phyloP scores from a whole-genome alignment of 306 rosid species.

The Dryas drummondii region DNA sequence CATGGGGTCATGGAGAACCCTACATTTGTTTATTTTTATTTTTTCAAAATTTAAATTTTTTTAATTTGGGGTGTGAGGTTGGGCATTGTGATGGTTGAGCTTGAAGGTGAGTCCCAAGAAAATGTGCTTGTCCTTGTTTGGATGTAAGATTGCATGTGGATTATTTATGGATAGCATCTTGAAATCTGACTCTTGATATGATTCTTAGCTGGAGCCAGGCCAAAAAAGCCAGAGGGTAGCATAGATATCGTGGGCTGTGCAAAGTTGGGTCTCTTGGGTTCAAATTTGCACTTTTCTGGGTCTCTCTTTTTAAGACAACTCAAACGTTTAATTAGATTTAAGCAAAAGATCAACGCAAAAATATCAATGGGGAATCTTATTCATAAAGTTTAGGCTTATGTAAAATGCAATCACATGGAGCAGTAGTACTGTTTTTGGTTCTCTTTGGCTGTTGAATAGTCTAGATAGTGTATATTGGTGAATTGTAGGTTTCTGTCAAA shows the following conservation, averaged over 20 bases:
- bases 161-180: neutral
- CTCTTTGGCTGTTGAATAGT: no score
- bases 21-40: neutral
- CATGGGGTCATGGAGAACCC: neutral
- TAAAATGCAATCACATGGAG: no score
- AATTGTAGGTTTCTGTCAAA: neutral
- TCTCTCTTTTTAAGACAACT: no score
- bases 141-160: slow-evolving; percentile 10
- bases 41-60: neutral
- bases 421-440: no score
- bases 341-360: no score
- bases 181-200: neutral
- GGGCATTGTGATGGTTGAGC: slow-evolving; percentile 4
- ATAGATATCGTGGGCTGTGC: neutral
- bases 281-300: no score
- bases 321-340: no score
- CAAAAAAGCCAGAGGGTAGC: neutral
- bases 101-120: slow-evolving; percentile 10
- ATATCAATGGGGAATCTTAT: no score
- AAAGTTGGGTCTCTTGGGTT: no score
- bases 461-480: no score
- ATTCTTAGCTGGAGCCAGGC: neutral
- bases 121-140: neutral
- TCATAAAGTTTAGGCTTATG: no score
- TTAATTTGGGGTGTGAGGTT: neutral